phyloP scores from a whole-genome alignment of 2,329 filamentous ascomycete genomes.

The Fusarium citri region DNA sequence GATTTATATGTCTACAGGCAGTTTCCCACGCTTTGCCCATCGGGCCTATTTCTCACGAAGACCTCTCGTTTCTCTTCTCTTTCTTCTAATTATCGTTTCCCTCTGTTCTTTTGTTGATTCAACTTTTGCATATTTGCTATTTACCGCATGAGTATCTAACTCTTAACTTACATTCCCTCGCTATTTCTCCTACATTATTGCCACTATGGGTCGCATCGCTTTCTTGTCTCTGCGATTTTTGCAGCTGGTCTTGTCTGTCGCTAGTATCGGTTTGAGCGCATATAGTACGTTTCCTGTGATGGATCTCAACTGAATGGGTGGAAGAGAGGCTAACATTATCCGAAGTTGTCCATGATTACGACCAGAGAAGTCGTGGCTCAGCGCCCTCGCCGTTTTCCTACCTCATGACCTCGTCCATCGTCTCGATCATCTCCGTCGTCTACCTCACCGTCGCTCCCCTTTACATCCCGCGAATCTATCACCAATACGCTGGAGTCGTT shows the following conservation, averaged over 20 bases:
- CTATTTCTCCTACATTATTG: constrained; percentile 7
- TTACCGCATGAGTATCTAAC: not conserved
- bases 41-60: constrained; percentile 19
- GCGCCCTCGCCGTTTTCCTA: constrained; percentile 70
- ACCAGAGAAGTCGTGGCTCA: constrained; percentile 60
- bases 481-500: constrained; percentile 61
- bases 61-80: constrained; percentile 13
- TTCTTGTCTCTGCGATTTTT: constrained; percentile 39
- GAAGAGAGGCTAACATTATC: constrained; percentile 12
- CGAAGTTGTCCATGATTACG: constrained; percentile 70
- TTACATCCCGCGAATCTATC: constrained; percentile 58
- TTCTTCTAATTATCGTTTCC: constrained; percentile 1
- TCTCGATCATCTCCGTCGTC: constrained; percentile 65
- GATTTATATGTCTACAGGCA: constrained; percentile 42
- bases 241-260: constrained; percentile 41
- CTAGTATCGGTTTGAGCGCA: constrained; percentile 43
- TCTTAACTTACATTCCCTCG: not conserved
- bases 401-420: constrained; percentile 65
- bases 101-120: not conserved
- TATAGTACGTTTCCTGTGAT: constrained; percentile 34
- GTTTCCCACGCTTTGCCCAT: constrained; percentile 41
- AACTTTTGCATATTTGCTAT: constrained; percentile 1
- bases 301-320: not conserved
- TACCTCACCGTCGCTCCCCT: constrained; percentile 65
- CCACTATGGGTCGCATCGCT: constrained; percentile 35